These are phyloP conservation scores for Hyphodiscus hymeniophilus DNA, from an alignment of 495 filamentous ascomycete species.

Conservation along the genomic window DNA sequence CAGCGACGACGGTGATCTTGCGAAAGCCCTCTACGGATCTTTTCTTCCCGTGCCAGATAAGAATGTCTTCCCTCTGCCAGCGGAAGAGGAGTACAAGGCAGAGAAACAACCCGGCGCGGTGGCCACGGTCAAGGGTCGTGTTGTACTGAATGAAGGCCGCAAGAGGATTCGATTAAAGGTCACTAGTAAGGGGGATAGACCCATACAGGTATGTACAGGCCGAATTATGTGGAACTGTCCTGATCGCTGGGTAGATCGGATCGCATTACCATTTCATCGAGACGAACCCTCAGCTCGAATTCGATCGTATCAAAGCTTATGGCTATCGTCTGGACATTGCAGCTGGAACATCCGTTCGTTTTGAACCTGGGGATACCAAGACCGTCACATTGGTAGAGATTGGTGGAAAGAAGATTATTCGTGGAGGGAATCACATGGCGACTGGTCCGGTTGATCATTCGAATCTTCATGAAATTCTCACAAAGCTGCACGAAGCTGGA, in stretches of 20 bases:
- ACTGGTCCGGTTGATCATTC: slow-evolving; percentile 58
- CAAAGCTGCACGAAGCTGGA: slow-evolving; percentile 54
- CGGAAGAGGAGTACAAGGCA: slow-evolving; percentile 51
- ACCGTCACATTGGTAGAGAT: slow-evolving; percentile 93
- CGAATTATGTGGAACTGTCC: too few relatives aligned
- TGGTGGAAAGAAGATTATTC: slow-evolving; percentile 71
- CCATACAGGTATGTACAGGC: slow-evolving; percentile 68
- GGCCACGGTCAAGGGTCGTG: slow-evolving; percentile 56
- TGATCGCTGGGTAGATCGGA: slow-evolving; percentile 63
- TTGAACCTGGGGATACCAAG: slow-evolving; percentile 90
- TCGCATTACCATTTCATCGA: slow-evolving; percentile 98
- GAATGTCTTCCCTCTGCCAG: slow-evolving; percentile 29
- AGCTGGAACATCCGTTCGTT: slow-evolving; percentile 87
- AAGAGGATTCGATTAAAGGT: slow-evolving; percentile 67
- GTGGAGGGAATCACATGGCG: slow-evolving; percentile 76
- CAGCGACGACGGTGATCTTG: slow-evolving; percentile 80
- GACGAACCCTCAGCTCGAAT: slow-evolving; percentile 81
- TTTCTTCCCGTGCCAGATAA: slow-evolving; percentile 72
- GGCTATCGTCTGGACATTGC: slow-evolving; percentile 85
- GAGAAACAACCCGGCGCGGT: slow-evolving; percentile 73
- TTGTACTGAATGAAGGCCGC: slow-evolving; percentile 67
- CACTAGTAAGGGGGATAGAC: slow-evolving; percentile 81
- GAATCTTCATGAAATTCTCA: slow-evolving; percentile 55
- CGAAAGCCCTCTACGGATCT: slow-evolving; percentile 80
- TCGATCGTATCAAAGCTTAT: slow-evolving; percentile 79